phyloP scores from a whole-genome alignment of 371 early-diverging fungal genomes.

The Enterospora canceri region DNA sequence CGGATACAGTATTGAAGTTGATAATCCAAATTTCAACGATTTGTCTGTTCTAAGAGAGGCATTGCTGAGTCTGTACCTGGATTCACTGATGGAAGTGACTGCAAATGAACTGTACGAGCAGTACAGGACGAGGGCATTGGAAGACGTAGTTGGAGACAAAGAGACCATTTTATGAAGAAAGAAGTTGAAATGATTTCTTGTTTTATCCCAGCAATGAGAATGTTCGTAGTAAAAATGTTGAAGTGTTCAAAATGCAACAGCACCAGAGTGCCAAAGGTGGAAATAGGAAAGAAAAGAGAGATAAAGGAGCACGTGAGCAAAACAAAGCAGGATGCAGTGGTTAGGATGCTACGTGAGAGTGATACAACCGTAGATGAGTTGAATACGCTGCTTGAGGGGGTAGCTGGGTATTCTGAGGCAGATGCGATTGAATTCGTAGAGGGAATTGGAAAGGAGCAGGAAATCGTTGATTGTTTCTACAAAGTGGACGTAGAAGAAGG shows the following conservation, averaged over 20 bases:
- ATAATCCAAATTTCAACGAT: conserved; percentile 45
- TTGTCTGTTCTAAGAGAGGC: conserved; percentile 41
- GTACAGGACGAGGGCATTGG: conserved; percentile 48
- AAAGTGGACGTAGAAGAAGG: not conserved
- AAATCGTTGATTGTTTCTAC: not conserved
- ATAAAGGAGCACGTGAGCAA: not conserved
- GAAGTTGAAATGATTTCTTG: not conserved
- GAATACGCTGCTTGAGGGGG: not conserved
- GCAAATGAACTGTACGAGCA: conserved; percentile 53
- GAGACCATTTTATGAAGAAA: not conserved
- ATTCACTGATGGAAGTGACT: conserved; percentile 48
- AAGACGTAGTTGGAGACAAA: conserved; percentile 3
- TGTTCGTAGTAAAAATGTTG: not conserved
- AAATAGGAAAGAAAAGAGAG: not conserved
- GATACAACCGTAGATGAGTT: not conserved
- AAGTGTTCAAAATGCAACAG: not conserved
- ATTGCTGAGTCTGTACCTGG: conserved; percentile 31
- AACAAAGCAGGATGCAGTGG: not conserved
- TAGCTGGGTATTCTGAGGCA: not conserved
- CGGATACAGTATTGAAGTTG: conserved; percentile 24
- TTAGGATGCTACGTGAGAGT: not conserved
- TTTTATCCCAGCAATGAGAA: not conserved
- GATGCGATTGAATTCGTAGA: not conserved
- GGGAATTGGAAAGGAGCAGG: not conserved
- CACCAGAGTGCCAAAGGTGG: not conserved